phyloP scores from a whole-genome alignment of 2,329 filamentous ascomycete genomes.

The Trichoderma sp. region DNA sequence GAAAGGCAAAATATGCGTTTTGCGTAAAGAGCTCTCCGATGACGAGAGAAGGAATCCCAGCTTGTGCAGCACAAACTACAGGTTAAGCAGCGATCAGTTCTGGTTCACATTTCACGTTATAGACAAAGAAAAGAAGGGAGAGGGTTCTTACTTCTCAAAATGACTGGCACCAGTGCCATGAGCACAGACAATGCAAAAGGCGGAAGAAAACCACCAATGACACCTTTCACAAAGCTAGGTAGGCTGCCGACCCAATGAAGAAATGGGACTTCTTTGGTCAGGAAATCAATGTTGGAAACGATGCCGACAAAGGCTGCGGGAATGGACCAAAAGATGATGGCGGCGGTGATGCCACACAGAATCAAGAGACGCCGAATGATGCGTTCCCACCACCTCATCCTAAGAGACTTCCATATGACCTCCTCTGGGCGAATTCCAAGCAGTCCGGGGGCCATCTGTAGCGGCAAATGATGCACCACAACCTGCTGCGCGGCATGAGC shows the following conservation, averaged over 20 bases:
- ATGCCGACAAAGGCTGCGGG: slow-evolving; percentile 77
- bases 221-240: slow-evolving; percentile 71
- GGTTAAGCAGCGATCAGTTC: background rate
- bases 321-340: slow-evolving; percentile 85
- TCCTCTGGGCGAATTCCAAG: slow-evolving; percentile 81
- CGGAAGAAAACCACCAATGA: slow-evolving; percentile 83
- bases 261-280: slow-evolving; percentile 68
- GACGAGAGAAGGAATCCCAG: slow-evolving; percentile 77
- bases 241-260: slow-evolving; percentile 71
- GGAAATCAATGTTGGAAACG: slow-evolving; percentile 78
- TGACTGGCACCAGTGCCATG: slow-evolving; percentile 80
- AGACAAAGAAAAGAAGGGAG: background rate
- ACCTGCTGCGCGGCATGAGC: slow-evolving; percentile 87
- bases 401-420: slow-evolving; percentile 83
- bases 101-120: background rate
- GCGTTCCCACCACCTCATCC: slow-evolving; percentile 83
- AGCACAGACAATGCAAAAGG: slow-evolving; percentile 76
- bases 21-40: slow-evolving; percentile 86
- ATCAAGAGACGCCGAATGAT: slow-evolving; percentile 71
- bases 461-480: slow-evolving; percentile 79
- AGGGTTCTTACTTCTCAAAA: slow-evolving; percentile 61
- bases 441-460: slow-evolving; percentile 84
- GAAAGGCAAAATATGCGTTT: slow-evolving; percentile 88
- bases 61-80: slow-evolving; percentile 70
- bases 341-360: slow-evolving; percentile 68